These are phyloP conservation scores for Jatropha curcas DNA, from an alignment of 345 rosid species.

Conservation along the genomic window DNA sequence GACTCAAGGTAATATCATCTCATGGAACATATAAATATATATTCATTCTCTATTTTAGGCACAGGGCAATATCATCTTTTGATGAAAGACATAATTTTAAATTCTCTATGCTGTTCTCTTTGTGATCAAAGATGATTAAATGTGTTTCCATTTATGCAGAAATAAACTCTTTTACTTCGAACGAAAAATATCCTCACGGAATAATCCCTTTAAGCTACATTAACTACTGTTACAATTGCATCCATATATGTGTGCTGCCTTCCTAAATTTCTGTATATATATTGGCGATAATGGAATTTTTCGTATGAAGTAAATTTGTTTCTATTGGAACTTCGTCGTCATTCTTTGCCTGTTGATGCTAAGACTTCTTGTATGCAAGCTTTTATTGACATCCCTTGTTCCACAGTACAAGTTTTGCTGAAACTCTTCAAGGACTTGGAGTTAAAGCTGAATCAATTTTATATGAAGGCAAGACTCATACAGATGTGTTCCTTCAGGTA, in stretches of 20 bases:
- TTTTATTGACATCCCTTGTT: constrained; percentile 1
- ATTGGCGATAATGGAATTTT: too few relatives aligned
- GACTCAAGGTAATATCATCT: too few relatives aligned
- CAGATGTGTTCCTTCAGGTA: constrained; percentile 97
- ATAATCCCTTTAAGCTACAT: too few relatives aligned
- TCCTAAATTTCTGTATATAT: too few relatives aligned
- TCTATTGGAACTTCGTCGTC: too few relatives aligned
- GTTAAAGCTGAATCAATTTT: constrained; percentile 68
- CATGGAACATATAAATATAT: too few relatives aligned
- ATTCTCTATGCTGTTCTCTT: background rate
- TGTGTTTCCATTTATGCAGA: background rate
- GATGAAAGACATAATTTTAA: background rate
- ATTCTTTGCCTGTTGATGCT: background rate
- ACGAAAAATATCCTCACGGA: background rate
- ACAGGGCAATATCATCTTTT: too few relatives aligned
- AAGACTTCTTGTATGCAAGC: background rate
- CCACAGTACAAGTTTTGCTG: constrained; percentile 74
- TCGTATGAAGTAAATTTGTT: too few relatives aligned
- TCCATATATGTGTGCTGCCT: too few relatives aligned
- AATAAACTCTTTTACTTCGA: too few relatives aligned
- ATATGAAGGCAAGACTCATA: constrained; percentile 90
- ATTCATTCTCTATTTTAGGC: too few relatives aligned
- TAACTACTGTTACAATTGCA: too few relatives aligned
- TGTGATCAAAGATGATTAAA: background rate
- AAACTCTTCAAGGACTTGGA: constrained; percentile 70